Evolutionary conservation across 2,329 filamentous ascomycete genomes (phyloP).

Genomic region (Fusarium luffae): DNA sequence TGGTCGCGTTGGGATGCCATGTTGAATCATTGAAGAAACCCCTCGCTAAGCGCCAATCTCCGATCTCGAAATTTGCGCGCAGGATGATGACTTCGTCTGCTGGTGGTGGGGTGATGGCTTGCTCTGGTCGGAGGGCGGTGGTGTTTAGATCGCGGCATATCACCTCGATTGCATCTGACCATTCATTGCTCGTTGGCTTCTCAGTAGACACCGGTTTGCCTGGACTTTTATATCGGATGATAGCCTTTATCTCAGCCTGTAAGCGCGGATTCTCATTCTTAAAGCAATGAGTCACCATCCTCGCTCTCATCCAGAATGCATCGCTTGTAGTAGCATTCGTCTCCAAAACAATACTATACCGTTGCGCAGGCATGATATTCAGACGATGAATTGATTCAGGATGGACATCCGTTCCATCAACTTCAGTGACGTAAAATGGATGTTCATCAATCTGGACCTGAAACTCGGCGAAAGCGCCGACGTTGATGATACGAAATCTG

Average conservation of each 20-base stretch:
- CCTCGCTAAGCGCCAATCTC: constrained; percentile 62
- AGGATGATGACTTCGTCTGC: constrained; percentile 58
- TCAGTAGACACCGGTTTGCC: background rate
- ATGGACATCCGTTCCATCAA: constrained; percentile 75
- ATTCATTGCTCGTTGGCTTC: constrained; percentile 57
- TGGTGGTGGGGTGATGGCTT: constrained; percentile 50
- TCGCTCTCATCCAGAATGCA: constrained; percentile 73
- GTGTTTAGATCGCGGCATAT: constrained; percentile 66
- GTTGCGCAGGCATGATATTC: constrained; percentile 75
- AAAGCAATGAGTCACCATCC: constrained; percentile 56
- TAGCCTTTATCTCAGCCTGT: constrained; percentile 46
- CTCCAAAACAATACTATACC: constrained; percentile 74
- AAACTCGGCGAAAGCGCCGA: constrained; percentile 77
- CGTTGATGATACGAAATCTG: constrained; percentile 74
- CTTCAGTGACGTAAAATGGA: constrained; percentile 71
- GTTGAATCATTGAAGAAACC: constrained; percentile 66
- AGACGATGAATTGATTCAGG: constrained; percentile 69
- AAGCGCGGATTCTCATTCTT: constrained; percentile 47
- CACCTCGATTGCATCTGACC: constrained; percentile 59
- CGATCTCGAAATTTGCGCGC: constrained; percentile 66
- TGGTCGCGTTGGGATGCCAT: constrained; percentile 55
- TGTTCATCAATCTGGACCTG: constrained; percentile 78
- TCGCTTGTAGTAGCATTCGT: constrained; percentile 64
- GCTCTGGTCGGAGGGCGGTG: constrained; percentile 55
- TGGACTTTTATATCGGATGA: constrained; percentile 47